Conservation (phyloP, 495 filamentous ascomycete genomes). For the Neurospora intermedia region DNA sequence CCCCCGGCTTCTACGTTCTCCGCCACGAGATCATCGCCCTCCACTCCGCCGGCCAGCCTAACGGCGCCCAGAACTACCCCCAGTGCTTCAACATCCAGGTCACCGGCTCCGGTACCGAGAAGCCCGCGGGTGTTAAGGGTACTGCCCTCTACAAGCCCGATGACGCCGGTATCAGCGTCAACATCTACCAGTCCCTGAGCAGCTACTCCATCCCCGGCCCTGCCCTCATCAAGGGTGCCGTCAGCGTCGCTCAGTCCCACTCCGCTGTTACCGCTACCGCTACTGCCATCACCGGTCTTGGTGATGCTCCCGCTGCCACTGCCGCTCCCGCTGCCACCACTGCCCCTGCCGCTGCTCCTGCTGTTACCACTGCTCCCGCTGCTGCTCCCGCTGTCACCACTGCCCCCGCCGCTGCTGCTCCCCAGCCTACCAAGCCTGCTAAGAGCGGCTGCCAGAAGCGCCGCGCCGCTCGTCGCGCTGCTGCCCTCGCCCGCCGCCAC, state of each 20-base stretch:
- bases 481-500: conserved; percentile 3
- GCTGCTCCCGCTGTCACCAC: neutral
- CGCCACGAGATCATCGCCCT: conserved; percentile 76
- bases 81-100: conserved; percentile 69
- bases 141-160: conserved; percentile 49
- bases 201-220: conserved; percentile 42
- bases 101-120: conserved; percentile 51
- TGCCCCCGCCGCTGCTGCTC: conserved; percentile 1
- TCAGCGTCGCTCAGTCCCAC: conserved; percentile 3
- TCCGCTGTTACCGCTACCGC: conserved; percentile 10
- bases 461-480: neutral
- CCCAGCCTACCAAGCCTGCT: neutral
- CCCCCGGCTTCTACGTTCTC: conserved; percentile 63
- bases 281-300: conserved; percentile 9
- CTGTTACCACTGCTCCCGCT: neutral
- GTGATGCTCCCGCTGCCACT: conserved; percentile 1
- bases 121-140: conserved; percentile 47
- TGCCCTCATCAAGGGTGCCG: conserved; percentile 23
- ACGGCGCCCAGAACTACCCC: conserved; percentile 73
- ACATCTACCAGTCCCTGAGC: conserved; percentile 48
- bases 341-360: neutral
- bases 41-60: conserved; percentile 48
- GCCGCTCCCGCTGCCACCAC: neutral
- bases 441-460: neutral
- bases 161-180: conserved; percentile 54